Conservation (phyloP, 2,329 filamentous ascomycete genomes). For the Aspergillus neoniger region DNA sequence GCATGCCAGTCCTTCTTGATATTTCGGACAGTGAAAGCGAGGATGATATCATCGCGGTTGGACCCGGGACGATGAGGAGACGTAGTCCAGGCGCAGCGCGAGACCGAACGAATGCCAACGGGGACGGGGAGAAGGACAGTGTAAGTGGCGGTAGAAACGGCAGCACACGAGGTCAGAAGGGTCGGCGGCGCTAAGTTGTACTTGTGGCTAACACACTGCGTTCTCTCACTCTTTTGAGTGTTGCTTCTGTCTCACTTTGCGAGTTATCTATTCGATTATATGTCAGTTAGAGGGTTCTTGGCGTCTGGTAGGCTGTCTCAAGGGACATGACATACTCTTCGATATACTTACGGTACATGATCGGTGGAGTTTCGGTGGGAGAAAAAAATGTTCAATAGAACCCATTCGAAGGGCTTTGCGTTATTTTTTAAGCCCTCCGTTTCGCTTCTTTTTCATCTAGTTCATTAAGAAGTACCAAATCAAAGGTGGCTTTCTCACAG, state of each 20-base stretch:
- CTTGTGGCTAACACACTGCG: background rate
- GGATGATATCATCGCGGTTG: slow-evolving; percentile 73
- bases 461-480: background rate
- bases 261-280: background rate
- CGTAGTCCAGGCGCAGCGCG: slow-evolving; percentile 76
- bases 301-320: background rate
- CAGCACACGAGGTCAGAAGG: slow-evolving; percentile 28
- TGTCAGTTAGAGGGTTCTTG: slow-evolving; percentile 1
- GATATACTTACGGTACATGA: slow-evolving; percentile 8
- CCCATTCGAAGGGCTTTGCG: background rate
- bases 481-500: background rate
- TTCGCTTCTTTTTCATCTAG: background rate
- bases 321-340: background rate
- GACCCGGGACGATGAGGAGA: slow-evolving; percentile 79
- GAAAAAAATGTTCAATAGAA: background rate
- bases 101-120: slow-evolving; percentile 60
- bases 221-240: background rate
- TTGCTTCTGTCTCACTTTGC: background rate
- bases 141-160: slow-evolving; percentile 23
- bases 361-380: background rate
- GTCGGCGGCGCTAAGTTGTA: slow-evolving; percentile 34
- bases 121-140: slow-evolving; percentile 32
- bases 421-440: background rate
- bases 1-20: slow-evolving; percentile 91
- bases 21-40: slow-evolving; percentile 93